phyloP scores from a whole-genome alignment of 345 rosid genomes.

The Rhodamnia rubescens region DNA sequence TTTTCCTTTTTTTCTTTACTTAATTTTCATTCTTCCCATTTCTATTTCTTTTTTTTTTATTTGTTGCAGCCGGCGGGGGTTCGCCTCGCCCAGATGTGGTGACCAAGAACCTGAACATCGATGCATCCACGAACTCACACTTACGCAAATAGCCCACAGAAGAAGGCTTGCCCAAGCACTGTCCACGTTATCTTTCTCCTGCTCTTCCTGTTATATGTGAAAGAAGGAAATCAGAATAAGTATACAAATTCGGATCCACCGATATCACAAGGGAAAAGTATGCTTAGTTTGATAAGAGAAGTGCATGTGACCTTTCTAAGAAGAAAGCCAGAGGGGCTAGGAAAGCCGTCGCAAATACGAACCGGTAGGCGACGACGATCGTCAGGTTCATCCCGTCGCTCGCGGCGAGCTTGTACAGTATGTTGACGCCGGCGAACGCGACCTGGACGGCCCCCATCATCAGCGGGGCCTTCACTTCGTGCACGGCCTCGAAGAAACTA shows the following conservation, averaged over 20 bases:
- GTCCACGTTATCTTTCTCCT: constrained; percentile 44
- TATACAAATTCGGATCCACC: neutral
- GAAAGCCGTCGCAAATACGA: neutral
- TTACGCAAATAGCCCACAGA: constrained; percentile 43
- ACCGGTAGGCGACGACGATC: neutral
- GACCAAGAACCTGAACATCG: too few relatives aligned
- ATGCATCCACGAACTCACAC: too few relatives aligned
- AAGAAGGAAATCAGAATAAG: neutral
- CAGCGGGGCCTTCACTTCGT: neutral
- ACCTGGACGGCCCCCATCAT: constrained; percentile 6
- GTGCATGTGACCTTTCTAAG: constrained; percentile 2
- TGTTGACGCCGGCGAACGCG: neutral
- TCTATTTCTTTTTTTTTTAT: too few relatives aligned
- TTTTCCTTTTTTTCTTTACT: too few relatives aligned
- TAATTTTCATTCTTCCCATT: too few relatives aligned
- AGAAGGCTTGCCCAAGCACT: constrained; percentile 30
- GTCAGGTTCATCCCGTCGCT: constrained; percentile 4
- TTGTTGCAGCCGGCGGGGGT: too few relatives aligned
- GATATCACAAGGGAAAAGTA: neutral
- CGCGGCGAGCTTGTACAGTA: constrained; percentile 3
- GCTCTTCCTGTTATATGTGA: constrained; percentile 16
- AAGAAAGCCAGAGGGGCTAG: constrained; percentile 6
- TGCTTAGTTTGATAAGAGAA: neutral
- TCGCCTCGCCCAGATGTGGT: too few relatives aligned
- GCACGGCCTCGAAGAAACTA: neutral